Evolutionary conservation across 352 stramenopile species (phyloP), one percentile per base, ranked within the genome.

Genomic region (Thraustochytrium sp.): DNA sequence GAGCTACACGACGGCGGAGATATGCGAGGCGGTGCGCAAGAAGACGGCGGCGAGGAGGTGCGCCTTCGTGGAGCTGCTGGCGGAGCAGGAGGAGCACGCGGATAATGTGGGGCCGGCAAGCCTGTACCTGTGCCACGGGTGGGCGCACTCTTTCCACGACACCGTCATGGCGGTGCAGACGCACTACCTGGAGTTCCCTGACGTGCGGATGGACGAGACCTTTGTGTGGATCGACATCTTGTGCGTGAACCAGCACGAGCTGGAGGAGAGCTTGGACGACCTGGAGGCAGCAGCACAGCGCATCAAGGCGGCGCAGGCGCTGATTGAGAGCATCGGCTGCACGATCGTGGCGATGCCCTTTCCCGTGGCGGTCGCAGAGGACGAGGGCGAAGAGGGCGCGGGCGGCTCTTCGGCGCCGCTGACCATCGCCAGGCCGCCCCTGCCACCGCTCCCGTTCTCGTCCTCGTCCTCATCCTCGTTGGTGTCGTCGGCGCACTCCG

Each of bases 211-310:
- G 68, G 68, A 80, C 23, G 53, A 36, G 8, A 80, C 75, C 42
- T 84, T 82, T 59, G 75, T 84, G 5, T 84, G 75, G 75, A 75
- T 84, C 23, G 75, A 84, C 49, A 78, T 84, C n/a, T 23, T 84
- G 8, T 84, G 75, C 61, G 59, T 78, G 0, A 84, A 75, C 44
- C 75, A 84, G 37, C 75, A 80, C 42, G 29, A 16, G 11, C 23
- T 80, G 23, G 23, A 72, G 53, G 46, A 68, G 18, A 38, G 29
- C 34, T 46, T 51, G 1, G 68, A 53, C 9, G 68, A 61, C 48
- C 34, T 21, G 4, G 68, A 63, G 5, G 31, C 31, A 8, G 46
- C 48, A 5, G 11, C 23, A 18, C 44, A 44, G 38, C 48, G 31
- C 37, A 16, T 51, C n/a, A 16, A 80, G 44, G 44, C 76, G 21